phyloP scores from a whole-genome alignment of 768 basidiomycete species.

The Boletus eberwhitei region DNA sequence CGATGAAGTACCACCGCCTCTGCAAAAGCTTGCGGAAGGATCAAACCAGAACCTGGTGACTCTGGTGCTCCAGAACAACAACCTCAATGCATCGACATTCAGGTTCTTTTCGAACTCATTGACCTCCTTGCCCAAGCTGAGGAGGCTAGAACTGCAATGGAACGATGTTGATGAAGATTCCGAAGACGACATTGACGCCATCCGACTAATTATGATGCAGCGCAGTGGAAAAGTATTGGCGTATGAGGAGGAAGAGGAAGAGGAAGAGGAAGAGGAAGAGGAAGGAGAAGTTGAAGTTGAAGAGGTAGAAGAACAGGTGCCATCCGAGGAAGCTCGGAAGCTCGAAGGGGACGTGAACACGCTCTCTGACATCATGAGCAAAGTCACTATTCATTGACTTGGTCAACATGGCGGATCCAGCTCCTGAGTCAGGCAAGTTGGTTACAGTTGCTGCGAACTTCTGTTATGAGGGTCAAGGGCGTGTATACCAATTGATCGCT shows the following conservation, averaged over 20 bases:
- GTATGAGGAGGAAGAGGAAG: conserved; percentile 79
- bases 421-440: neutral
- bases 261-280: conserved; percentile 54
- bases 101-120: conserved; percentile 66
- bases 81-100: conserved; percentile 71
- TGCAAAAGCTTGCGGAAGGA: conserved; percentile 61
- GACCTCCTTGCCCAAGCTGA: conserved; percentile 55
- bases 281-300: conserved; percentile 28
- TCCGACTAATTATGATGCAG: conserved; percentile 53
- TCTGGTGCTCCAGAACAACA: conserved; percentile 89
- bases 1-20: conserved; percentile 71
- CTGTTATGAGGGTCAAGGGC: neutral
- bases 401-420: neutral
- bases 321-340: conserved; percentile 24
- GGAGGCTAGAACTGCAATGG: conserved; percentile 80
- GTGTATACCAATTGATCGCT: conserved; percentile 25
- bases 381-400: conserved; percentile 48
- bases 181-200: conserved; percentile 48
- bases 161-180: conserved; percentile 84
- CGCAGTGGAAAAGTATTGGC: conserved; percentile 66
- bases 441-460: neutral
- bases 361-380: conserved; percentile 64
- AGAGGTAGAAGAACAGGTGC: conserved; percentile 19
- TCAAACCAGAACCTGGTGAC: conserved; percentile 71
- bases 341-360: conserved; percentile 45